Percentiles rank a stretch among this genome's conserved stretches.
phyloP scores from a whole-genome alignment of 106 monocot species.

The Platanthera zijinensis region DNA sequence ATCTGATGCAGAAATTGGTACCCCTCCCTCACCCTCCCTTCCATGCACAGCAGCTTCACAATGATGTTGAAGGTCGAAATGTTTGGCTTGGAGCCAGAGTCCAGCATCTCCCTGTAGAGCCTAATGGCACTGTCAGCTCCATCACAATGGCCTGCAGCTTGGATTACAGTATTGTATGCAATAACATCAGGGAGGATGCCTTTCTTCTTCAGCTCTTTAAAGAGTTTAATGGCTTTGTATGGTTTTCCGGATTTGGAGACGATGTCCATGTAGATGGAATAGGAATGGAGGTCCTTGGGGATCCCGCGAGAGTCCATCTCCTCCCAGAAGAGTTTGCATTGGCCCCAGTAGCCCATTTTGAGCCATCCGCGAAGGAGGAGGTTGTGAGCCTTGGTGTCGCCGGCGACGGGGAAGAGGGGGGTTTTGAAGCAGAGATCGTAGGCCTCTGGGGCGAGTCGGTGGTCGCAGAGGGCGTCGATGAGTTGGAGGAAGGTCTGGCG shows the following conservation, averaged over 20 bases:
- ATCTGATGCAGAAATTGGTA: conserved; percentile 50
- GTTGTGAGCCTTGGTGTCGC: conserved; percentile 67
- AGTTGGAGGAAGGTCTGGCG: conserved; percentile 42
- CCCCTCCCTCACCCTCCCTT: conserved; percentile 63
- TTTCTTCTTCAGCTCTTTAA: conserved; percentile 53
- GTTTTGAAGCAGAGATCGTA: conserved; percentile 39
- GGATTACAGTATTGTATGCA: conserved; percentile 67
- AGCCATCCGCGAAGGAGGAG: conserved; percentile 79
- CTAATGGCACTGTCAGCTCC: conserved; percentile 54
- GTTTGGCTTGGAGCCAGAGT: conserved; percentile 54
- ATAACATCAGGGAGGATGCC: conserved; percentile 42
- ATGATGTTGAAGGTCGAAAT: conserved; percentile 55
- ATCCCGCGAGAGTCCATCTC: conserved; percentile 42
- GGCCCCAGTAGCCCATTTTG: conserved; percentile 44
- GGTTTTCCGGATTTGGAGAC: conserved; percentile 76
- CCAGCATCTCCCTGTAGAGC: conserved; percentile 70
- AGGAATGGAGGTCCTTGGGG: conserved; percentile 69
- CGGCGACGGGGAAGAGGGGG: conserved; percentile 30
- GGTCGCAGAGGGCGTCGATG: conserved; percentile 77
- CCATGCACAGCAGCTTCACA: conserved; percentile 57
- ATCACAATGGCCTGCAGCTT: conserved; percentile 44
- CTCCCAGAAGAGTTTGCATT: conserved; percentile 55
- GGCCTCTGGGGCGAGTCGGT: conserved; percentile 51
- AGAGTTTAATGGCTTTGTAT: conserved; percentile 54
- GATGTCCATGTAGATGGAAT: conserved; percentile 72